Base-by-base conservation (phyloP, 2,329 filamentous ascomycete genomes). In the Aspergillus sp. region DNA sequence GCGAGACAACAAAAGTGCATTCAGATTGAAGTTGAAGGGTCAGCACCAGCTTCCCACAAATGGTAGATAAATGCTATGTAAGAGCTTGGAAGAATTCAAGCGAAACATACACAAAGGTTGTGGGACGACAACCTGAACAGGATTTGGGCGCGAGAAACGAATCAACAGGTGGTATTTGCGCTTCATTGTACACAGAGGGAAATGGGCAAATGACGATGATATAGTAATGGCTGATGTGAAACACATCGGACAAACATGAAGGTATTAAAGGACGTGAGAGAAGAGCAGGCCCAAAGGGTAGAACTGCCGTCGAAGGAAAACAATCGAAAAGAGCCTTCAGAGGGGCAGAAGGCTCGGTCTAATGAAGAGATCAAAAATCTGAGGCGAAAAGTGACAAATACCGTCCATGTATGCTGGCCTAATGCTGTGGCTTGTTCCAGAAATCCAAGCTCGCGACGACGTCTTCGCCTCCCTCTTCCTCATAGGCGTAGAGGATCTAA, bases 401-500 rank as follows among this genome's bases (percentile, higher is more conserved):
- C 47, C 40, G 21, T 41, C 42, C 50, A 49, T 49, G 45, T 53
- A 54, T 50, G 47, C 42, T 48, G 60, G 50, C 52, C 54, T 62
- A 65, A 45, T 65, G 61, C 52, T 66, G 67, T 20, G 68, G 65
- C 58, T 78, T 86, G 76, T 86, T 90, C 93, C 93, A 99, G 78
- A 99, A 99, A 76, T 99, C 94, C 68, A 99, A 84, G 57, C 91
- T 91, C 63, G 94, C 91, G 58, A 99, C 88, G 48, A 96, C 87
- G 69, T 99, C 94, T 69, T 95, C 90, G 62, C 94, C 93, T 59
- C 85, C 80, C 71, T 99, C 94, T 67, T 97, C 93, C 78, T 99
- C 94, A 71, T 97, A 97, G 45, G 94, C 93, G 74, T 97, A 97
- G 48, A 99, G 76, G 63, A 99, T 97, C 94, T 99, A 65, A 19